Evolutionary conservation across 1,284 basidiomycete genomes (phyloP).

Genomic region (Puccinia triticina): DNA sequence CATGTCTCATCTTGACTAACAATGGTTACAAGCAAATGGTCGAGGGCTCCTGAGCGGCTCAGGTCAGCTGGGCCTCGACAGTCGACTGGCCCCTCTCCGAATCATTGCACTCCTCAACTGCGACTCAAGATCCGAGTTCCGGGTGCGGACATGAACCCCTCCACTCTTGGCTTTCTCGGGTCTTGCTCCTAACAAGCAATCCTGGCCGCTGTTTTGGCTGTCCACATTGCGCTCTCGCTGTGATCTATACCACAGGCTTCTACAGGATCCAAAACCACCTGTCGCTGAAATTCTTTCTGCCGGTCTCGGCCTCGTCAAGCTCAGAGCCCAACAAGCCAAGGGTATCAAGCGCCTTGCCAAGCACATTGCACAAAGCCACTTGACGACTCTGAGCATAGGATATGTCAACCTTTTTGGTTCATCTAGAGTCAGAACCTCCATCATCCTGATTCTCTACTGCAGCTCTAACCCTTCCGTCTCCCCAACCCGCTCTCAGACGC

Average conservation of each 20-base stretch:
- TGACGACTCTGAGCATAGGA: no score
- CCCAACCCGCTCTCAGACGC: no score
- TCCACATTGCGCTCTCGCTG: constrained; percentile 37
- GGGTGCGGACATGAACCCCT: constrained; percentile 51
- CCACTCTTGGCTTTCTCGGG: no score
- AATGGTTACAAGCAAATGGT: constrained; percentile 95
- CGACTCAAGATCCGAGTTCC: constrained; percentile 39
- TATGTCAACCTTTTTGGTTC: no score
- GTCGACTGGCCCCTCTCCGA: constrained; percentile 44
- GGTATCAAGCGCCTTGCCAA: constrained; percentile 76
- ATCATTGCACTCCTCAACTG: constrained; percentile 49
- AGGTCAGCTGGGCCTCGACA: constrained; percentile 49
- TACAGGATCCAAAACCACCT: constrained; percentile 37
- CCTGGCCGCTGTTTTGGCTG: not conserved
- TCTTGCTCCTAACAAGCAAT: no score
- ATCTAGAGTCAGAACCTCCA: no score
- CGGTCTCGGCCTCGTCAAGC: not conserved
- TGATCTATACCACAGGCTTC: constrained; percentile 30
- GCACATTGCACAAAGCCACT: constrained; percentile 22
- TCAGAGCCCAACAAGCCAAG: not conserved
- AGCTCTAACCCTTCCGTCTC: no score
- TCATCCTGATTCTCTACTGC: no score
- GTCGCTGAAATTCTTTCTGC: constrained; percentile 21
- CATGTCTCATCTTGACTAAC: constrained; percentile 58
- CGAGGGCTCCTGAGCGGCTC: constrained; percentile 66